Conservation (phyloP, 1,284 basidiomycete species). For the Puccinia brachypodii region DNA sequence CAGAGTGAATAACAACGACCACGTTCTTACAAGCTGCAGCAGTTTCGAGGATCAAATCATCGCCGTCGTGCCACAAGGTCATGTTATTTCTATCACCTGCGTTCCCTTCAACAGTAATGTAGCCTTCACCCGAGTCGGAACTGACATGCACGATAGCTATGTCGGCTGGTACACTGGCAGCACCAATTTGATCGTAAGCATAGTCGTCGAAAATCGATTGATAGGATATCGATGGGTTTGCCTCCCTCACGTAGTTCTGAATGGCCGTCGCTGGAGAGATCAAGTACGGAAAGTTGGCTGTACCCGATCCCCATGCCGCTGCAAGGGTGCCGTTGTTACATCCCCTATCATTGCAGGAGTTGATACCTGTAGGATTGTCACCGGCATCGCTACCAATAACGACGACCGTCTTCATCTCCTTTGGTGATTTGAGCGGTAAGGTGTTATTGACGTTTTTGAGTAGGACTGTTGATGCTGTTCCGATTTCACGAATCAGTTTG, state of each 20-base stretch:
- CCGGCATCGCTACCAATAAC: constrained; percentile 47
- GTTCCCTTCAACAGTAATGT: constrained; percentile 45
- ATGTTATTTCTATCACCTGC: constrained; percentile 42
- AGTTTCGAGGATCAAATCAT: constrained; percentile 37
- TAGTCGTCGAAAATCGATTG: constrained; percentile 27
- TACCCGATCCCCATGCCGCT: constrained; percentile 45
- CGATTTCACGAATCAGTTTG: constrained; percentile 52
- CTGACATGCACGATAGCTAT: constrained; percentile 44
- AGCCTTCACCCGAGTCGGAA: constrained; percentile 45
- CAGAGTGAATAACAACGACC: constrained; percentile 47
- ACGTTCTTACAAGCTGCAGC: constrained; percentile 40
- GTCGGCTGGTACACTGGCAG: constrained; percentile 17
- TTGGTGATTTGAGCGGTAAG: constrained; percentile 50
- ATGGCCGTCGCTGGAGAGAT: constrained; percentile 39
- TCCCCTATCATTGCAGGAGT: constrained; percentile 32
- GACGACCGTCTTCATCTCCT: constrained; percentile 27
- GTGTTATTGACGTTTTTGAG: constrained; percentile 52
- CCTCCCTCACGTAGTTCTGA: constrained; percentile 8
- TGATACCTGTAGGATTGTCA: constrained; percentile 27
- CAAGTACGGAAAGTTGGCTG: constrained; percentile 33
- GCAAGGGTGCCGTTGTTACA: constrained; percentile 43
- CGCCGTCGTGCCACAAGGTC: constrained; percentile 33
- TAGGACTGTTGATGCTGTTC: constrained; percentile 52
- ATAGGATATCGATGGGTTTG: constrained; percentile 14
- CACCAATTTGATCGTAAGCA: constrained; percentile 21